Percentiles rank a stretch among this genome's conserved stretches.
phyloP scores from a whole-genome alignment of 192 early-diverging fungal species.

The Chytriomyces sp. region DNA sequence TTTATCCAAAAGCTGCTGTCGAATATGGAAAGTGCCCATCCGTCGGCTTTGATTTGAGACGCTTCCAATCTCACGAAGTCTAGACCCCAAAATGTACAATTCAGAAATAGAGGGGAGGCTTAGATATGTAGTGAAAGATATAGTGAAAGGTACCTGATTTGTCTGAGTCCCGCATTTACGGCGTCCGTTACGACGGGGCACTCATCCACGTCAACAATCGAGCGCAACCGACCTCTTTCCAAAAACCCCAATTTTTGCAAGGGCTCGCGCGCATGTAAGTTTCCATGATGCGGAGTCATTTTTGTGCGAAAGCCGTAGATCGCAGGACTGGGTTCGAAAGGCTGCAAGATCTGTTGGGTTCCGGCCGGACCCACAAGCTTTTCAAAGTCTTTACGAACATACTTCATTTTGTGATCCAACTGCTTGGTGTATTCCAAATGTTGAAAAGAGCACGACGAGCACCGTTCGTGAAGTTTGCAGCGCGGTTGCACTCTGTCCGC shows the following conservation, averaged over 20 bases:
- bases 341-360: neutral
- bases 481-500: conserved; percentile 42
- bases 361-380: conserved; percentile 10
- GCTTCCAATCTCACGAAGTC: neutral
- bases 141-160: conserved; percentile 27
- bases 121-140: neutral
- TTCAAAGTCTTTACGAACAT: conserved; percentile 56
- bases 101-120: conserved; percentile 2
- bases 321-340: conserved; percentile 45
- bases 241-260: conserved; percentile 64
- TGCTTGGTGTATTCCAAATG: conserved; percentile 63
- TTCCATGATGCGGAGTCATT: conserved; percentile 63
- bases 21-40: conserved; percentile 5
- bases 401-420: conserved; percentile 58
- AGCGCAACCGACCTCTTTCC: conserved; percentile 53
- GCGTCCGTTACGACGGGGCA: conserved; percentile 67
- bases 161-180: conserved; percentile 54
- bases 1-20: neutral
- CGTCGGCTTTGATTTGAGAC: neutral
- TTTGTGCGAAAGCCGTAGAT: conserved; percentile 66
- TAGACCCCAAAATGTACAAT: neutral
- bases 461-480: conserved; percentile 63
- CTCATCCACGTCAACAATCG: conserved; percentile 66
- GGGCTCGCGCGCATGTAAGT: neutral
- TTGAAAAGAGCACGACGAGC: conserved; percentile 67